Conservation (phyloP, 495 filamentous ascomycete genomes). For the Glonium stellatum region DNA sequence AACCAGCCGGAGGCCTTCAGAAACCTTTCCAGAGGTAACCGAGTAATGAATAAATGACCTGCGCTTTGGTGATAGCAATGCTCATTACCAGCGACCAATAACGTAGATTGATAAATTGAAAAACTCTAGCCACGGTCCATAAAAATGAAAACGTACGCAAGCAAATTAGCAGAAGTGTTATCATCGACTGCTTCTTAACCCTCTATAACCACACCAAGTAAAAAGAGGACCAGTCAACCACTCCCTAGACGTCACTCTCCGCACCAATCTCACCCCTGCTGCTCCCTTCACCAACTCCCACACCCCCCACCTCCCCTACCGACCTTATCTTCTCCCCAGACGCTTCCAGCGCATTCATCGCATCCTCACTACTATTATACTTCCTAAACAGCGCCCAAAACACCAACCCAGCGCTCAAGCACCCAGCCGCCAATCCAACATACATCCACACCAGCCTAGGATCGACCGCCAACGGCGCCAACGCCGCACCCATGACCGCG, state of each 20-base stretch:
- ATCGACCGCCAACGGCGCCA: constrained; percentile 24
- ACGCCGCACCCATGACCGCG: constrained; percentile 15
- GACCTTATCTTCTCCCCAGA: neutral
- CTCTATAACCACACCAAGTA: too few species aligned
- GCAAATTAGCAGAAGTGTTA: too few species aligned
- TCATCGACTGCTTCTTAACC: too few species aligned
- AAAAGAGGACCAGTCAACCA: too few species aligned
- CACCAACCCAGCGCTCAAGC: constrained; percentile 43
- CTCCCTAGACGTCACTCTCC: neutral
- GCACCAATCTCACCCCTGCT: neutral
- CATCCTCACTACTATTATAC: neutral
- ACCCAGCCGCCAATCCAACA: constrained; percentile 45
- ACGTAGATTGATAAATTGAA: too few species aligned
- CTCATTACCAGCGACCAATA: too few species aligned
- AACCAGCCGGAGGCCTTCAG: too few species aligned
- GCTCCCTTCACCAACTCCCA: neutral
- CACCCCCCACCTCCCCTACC: neutral
- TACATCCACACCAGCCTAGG: constrained; percentile 44
- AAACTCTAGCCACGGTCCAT: too few species aligned
- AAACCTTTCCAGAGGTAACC: too few species aligned
- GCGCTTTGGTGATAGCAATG: too few species aligned
- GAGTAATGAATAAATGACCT: too few species aligned
- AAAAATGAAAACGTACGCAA: too few species aligned
- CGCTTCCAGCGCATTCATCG: neutral
- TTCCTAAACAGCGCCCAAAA: constrained; percentile 44